Evolutionary conservation across 2,329 filamentous ascomycete species (phyloP).

Genomic region (Epichloe uncinata): DNA sequence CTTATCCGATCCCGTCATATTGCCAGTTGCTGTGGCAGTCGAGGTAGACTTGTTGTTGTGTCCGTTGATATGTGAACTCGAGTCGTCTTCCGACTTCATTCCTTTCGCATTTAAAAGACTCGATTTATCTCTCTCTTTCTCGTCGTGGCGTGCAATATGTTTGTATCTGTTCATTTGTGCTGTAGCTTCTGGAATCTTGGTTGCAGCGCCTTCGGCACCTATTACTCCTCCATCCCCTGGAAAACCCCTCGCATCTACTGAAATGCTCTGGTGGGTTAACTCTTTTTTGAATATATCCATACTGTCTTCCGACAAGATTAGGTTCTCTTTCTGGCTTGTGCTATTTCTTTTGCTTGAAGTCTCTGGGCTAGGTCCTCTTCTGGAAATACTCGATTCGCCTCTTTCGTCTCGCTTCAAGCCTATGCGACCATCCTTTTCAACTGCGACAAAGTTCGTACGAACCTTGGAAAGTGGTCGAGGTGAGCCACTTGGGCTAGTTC

Average conservation of each 20-base stretch:
- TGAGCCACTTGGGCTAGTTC: slow-evolving; percentile 29
- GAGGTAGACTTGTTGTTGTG: background rate
- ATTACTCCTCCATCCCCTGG: too few species aligned
- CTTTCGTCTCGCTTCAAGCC: slow-evolving; percentile 32
- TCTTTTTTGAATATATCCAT: slow-evolving; percentile 2
- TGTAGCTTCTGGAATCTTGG: background rate
- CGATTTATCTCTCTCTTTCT: background rate
- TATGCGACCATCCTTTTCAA: slow-evolving; percentile 51
- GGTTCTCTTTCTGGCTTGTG: slow-evolving; percentile 24
- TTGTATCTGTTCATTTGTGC: background rate
- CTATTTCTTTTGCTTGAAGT: slow-evolving; percentile 19
- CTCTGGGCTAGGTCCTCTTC: slow-evolving; percentile 22
- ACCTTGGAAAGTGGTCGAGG: slow-evolving; percentile 61
- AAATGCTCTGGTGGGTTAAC: background rate
- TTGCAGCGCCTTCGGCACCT: background rate
- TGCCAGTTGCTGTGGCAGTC: background rate
- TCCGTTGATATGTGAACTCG: background rate
- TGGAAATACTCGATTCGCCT: slow-evolving; percentile 24
- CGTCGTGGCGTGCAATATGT: background rate
- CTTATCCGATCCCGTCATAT: background rate
- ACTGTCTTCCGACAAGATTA: slow-evolving; percentile 14
- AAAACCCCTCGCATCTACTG: background rate
- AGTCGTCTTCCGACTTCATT: background rate
- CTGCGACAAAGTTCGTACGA: slow-evolving; percentile 59
- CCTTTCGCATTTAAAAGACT: background rate